These are phyloP conservation scores for Pichia nanzhaoensis DNA, from an alignment of 805 yeast species.

Conservation along the genomic window DNA sequence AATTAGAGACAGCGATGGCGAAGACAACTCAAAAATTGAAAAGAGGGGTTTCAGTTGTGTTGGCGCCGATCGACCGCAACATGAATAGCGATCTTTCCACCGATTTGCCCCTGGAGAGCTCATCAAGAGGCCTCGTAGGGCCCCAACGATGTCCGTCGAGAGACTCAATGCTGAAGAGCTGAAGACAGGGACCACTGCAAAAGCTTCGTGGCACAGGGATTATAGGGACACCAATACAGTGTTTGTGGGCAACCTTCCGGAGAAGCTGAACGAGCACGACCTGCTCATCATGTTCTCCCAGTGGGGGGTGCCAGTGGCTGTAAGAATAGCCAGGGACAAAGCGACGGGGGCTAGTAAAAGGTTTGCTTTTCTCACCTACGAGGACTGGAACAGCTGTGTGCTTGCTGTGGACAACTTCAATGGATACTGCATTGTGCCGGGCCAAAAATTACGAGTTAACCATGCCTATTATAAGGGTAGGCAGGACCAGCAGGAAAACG, in stretches of 20 bases:
- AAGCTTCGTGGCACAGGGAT: conserved; percentile 88
- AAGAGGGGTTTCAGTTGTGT: background rate
- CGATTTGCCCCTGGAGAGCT: too few species aligned
- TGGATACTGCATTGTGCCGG: conserved; percentile 44
- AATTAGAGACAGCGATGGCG: too few species aligned
- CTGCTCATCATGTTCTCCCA: conserved; percentile 76
- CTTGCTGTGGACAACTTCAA: conserved; percentile 86
- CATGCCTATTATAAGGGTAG: conserved; percentile 46
- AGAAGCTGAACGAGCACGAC: conserved; percentile 65
- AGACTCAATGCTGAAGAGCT: conserved; percentile 57
- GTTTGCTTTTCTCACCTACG: conserved; percentile 77
- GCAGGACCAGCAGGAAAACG: conserved; percentile 37
- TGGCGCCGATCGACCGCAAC: too few species aligned
- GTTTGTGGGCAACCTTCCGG: conserved; percentile 67
- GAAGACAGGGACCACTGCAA: conserved; percentile 6
- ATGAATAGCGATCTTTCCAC: too few species aligned
- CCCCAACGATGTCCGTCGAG: conserved; percentile 31
- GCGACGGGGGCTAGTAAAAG: conserved; percentile 63
- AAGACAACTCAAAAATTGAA: too few species aligned
- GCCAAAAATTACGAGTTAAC: conserved; percentile 56
- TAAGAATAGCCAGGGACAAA: conserved; percentile 61
- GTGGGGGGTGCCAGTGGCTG: conserved; percentile 77
- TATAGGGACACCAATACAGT: conserved; percentile 70
- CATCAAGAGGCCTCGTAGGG: too few species aligned
- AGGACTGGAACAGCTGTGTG: conserved; percentile 70